Conservation (phyloP, 768 basidiomycete species). For the Tephrocybe sp. region DNA sequence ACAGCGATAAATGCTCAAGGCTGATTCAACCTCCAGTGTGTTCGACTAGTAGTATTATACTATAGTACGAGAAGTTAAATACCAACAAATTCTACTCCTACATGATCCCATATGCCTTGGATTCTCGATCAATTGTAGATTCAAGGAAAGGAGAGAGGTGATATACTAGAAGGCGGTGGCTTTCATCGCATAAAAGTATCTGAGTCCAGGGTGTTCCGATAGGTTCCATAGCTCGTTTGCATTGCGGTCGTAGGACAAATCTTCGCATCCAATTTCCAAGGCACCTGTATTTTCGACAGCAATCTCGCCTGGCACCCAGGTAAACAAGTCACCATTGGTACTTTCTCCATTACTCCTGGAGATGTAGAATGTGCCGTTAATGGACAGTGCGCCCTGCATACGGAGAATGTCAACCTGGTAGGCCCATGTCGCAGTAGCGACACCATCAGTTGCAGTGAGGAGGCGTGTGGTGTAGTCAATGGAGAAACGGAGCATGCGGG, state of each 20-base stretch:
- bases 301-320: constrained; percentile 8
- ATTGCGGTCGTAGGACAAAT: constrained; percentile 10
- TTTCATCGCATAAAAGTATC: constrained; percentile 9
- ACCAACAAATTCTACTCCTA: too few relatives aligned
- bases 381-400: constrained; percentile 14
- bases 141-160: too few relatives aligned
- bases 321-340: constrained; percentile 12
- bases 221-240: constrained; percentile 12
- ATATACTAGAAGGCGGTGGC: constrained; percentile 10
- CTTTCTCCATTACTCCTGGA: constrained; percentile 11
- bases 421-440: constrained; percentile 15
- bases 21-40: too few relatives aligned
- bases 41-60: too few relatives aligned
- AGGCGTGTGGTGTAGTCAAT: constrained; percentile 13
- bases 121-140: too few relatives aligned
- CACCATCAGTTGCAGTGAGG: constrained; percentile 7
- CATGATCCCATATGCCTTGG: too few relatives aligned
- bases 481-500: constrained; percentile 12
- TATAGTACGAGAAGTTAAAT: too few relatives aligned
- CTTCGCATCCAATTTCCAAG: constrained; percentile 8
- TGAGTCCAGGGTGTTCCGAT: constrained; percentile 9
- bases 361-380: constrained; percentile 14
- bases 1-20: too few relatives aligned
- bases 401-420: constrained; percentile 13
- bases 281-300: constrained; percentile 1